Evolutionary conservation across 352 stramenopile genomes (phyloP).

Genomic region (Phytopythium litorale): DNA sequence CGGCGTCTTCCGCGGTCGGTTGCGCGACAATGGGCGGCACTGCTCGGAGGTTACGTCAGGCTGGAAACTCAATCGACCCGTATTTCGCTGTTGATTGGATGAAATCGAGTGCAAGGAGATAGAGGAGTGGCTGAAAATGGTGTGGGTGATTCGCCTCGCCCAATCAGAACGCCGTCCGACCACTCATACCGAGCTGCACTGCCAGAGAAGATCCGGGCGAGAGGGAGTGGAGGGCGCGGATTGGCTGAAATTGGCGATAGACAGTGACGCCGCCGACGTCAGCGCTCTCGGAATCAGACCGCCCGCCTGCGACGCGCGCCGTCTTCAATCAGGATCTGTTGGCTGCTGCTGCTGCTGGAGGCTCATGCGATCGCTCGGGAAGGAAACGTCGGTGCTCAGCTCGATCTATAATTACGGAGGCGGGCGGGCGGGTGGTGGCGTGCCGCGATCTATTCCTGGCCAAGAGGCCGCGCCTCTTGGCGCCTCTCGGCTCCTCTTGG

Average conservation of each 20-base stretch:
- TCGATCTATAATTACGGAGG: neutral
- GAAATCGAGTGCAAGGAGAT: neutral
- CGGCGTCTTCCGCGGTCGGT: neutral
- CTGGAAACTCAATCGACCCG: neutral
- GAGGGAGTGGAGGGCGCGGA: neutral
- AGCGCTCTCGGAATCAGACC: neutral
- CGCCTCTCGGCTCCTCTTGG: too few species aligned
- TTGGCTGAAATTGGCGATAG: neutral
- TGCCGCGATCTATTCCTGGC: neutral
- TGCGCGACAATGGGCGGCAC: neutral
- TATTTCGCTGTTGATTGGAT: neutral
- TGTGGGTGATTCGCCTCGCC: neutral
- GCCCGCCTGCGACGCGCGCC: too few species aligned
- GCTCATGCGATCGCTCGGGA: too few species aligned
- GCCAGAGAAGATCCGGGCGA: neutral
- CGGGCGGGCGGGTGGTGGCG: neutral
- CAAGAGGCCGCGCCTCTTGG: neutral
- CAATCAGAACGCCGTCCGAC: neutral
- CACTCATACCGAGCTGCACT: neutral
- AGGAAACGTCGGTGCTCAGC: neutral
- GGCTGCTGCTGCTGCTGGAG: too few species aligned
- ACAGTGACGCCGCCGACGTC: neutral
- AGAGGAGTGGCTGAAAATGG: neutral
- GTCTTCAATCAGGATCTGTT: too few species aligned
- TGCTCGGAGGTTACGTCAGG: neutral